Evolutionary conservation across 345 rosid genomes (phyloP).

Genomic region (Camelina sativa): DNA sequence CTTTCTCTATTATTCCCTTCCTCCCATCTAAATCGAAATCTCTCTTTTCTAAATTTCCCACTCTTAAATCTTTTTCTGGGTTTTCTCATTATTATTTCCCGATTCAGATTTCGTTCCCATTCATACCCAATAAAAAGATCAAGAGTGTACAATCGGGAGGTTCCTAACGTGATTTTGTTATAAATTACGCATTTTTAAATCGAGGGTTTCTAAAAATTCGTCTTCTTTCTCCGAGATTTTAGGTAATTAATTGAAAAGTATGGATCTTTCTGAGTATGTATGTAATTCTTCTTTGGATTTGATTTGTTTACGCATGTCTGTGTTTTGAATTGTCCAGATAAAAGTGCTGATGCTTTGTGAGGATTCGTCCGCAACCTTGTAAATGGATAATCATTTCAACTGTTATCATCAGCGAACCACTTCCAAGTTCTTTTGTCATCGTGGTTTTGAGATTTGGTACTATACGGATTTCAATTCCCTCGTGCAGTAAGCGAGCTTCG

Average conservation of each 20-base stretch:
- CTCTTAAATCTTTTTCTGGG: conserved; percentile 6
- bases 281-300: not conserved
- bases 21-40: not conserved
- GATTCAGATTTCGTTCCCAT: conserved; percentile 25
- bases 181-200: conserved; percentile 13
- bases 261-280: no score
- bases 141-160: not conserved
- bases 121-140: conserved; percentile 5
- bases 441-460: conserved; percentile 45
- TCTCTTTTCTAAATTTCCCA: not conserved
- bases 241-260: conserved; percentile 15
- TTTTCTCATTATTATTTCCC: conserved; percentile 10
- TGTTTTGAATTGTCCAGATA: not conserved
- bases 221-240: not conserved
- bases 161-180: not conserved
- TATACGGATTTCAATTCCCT: conserved; percentile 48
- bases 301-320: conserved; percentile 20
- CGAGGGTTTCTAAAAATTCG: conserved; percentile 18
- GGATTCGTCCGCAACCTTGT: conserved; percentile 34
- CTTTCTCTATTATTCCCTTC: conserved; percentile 12
- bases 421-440: conserved; percentile 35
- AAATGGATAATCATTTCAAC: conserved; percentile 43
- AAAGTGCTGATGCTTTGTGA: conserved; percentile 36
- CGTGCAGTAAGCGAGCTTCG: conserved; percentile 57
- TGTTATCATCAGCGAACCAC: conserved; percentile 36